Evolutionary conservation across 2,329 filamentous ascomycete genomes (phyloP).

Genomic region (Calonectria montana): DNA sequence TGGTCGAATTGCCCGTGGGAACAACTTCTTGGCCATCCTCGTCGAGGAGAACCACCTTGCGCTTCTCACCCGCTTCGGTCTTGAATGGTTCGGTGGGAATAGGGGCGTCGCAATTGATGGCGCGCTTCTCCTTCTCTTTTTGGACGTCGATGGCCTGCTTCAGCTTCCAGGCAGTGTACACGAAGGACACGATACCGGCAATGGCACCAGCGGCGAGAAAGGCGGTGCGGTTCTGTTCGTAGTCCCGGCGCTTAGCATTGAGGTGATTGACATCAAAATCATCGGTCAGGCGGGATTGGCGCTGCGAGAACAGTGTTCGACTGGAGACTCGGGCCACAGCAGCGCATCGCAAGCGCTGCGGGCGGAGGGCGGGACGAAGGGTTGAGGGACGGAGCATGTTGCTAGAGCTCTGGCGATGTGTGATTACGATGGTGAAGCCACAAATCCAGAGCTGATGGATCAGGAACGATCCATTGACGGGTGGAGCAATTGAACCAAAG

Average conservation of each 20-base stretch:
- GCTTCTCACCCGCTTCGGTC: slow-evolving; percentile 60
- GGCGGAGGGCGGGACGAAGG: slow-evolving; percentile 45
- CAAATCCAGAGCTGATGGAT: not conserved
- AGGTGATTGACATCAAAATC: slow-evolving; percentile 63
- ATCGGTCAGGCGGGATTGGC: slow-evolving; percentile 54
- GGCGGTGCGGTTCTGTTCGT: slow-evolving; percentile 61
- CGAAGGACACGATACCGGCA: slow-evolving; percentile 61
- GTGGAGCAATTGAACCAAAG: not conserved
- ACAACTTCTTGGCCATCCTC: slow-evolving; percentile 80
- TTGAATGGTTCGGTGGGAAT: slow-evolving; percentile 60
- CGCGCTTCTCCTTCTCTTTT: slow-evolving; percentile 50
- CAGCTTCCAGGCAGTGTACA: slow-evolving; percentile 65
- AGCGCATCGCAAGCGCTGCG: slow-evolving; percentile 38
- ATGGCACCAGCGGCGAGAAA: slow-evolving; percentile 64
- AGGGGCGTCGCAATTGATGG: slow-evolving; percentile 55
- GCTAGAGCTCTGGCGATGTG: slow-evolving; percentile 18
- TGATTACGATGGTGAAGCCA: slow-evolving; percentile 6
- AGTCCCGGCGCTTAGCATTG: slow-evolving; percentile 58
- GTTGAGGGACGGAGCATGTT: slow-evolving; percentile 46
- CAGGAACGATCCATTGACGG: slow-evolving; percentile 18
- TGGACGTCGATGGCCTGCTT: slow-evolving; percentile 53
- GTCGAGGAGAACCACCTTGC: slow-evolving; percentile 72
- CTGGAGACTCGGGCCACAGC: slow-evolving; percentile 30
- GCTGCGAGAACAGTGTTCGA: slow-evolving; percentile 45
- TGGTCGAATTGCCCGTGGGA: slow-evolving; percentile 82